A percentile compares a stretch with the other conserved stretches of the same genome.
These are phyloP conservation scores for Heracleum sosnowskyi DNA, from an alignment of 129 eudicot genomes.

Conservation along the genomic window DNA sequence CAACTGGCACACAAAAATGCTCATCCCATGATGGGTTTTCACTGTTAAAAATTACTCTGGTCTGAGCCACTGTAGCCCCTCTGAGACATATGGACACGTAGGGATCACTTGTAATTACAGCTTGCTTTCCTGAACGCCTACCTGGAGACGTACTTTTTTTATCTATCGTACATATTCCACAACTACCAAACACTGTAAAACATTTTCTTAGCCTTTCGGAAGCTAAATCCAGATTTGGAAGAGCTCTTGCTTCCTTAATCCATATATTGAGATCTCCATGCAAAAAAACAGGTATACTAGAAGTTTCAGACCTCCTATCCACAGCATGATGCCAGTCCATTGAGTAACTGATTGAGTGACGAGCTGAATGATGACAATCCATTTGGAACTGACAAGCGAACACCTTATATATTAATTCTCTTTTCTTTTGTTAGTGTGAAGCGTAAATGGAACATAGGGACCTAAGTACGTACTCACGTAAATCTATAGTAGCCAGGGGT, in stretches of 20 bases:
- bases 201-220: slow-evolving; percentile 14
- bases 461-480: background rate
- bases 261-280: slow-evolving; percentile 19
- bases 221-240: slow-evolving; percentile 22
- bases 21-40: slow-evolving; percentile 18
- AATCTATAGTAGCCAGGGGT: background rate
- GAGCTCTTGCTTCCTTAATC: slow-evolving; percentile 16
- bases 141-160: background rate
- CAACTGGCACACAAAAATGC: slow-evolving; percentile 17
- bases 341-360: background rate
- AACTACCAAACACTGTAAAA: slow-evolving; percentile 11
- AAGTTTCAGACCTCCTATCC: background rate
- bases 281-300: slow-evolving; percentile 4
- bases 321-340: background rate
- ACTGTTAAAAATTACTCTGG: slow-evolving; percentile 13
- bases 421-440: background rate
- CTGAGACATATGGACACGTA: slow-evolving; percentile 21
- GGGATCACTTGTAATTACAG: slow-evolving; percentile 19
- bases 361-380: slow-evolving; percentile 11
- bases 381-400: slow-evolving; percentile 9
- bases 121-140: slow-evolving; percentile 6
- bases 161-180: background rate
- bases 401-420: background rate
- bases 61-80: slow-evolving; percentile 19
- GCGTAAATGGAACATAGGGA: background rate